Conservation (phyloP, 345 rosid species). For the Hibiscus syriacus region DNA sequence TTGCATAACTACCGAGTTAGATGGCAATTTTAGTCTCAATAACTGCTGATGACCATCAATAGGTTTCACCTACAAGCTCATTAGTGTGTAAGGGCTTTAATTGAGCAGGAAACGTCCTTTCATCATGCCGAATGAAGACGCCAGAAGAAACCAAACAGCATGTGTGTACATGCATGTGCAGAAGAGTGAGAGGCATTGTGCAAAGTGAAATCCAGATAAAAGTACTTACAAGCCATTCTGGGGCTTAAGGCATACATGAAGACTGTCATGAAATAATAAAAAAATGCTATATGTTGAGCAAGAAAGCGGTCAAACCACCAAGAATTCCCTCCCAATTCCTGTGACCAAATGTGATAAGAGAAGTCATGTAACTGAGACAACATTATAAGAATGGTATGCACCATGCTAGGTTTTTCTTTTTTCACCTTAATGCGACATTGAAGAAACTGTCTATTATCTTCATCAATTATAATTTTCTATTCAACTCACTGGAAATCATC, state of each 20-base stretch:
- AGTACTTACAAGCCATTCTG: slow-evolving; percentile 91
- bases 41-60: background rate
- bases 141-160: background rate
- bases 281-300: slow-evolving; percentile 67
- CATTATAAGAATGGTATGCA: background rate
- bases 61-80: background rate
- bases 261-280: slow-evolving; percentile 83
- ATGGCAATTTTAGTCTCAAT: background rate
- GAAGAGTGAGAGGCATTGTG: too few relatives aligned
- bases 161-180: background rate
- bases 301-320: slow-evolving; percentile 98
- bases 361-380: background rate
- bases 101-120: background rate
- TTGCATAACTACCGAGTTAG: background rate
- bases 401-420: background rate
- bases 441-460: background rate
- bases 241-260: slow-evolving; percentile 86
- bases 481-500: background rate
- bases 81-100: background rate
- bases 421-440: background rate
- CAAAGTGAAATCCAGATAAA: too few relatives aligned
- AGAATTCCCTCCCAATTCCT: slow-evolving; percentile 93
- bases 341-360: slow-evolving; percentile 20
- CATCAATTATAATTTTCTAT: background rate
- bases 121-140: background rate